Base-by-base conservation (phyloP, 768 basidiomycete species). In the Calocybe gangraenosa region DNA sequence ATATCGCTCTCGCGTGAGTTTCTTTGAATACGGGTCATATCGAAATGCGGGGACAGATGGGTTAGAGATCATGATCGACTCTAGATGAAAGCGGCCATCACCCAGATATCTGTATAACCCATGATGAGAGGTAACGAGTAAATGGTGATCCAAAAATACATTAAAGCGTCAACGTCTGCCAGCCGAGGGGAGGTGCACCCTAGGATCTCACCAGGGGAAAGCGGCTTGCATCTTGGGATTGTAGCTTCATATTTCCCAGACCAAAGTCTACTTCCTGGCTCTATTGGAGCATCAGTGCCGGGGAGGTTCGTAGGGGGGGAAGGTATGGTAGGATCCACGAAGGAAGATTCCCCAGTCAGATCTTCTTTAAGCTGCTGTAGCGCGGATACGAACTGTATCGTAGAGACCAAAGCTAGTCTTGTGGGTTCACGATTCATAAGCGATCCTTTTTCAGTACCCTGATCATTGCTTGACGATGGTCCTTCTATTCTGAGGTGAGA, bases 21-120 rank as follows among this genome's bases (percentile, higher is more conserved):
- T 96, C 65, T 99, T 99, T 17, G 92, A 91, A 64, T 98, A 99
- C 3, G 96, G 96, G 59, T 98, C 96, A 65, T 98, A 99, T 17
- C 96, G 82, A 68, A 96, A 99, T 0, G 96, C 94, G 9, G 96
- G 93, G 14, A 98, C 76, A 22, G 77, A 65, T 0, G 96, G 96
- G 62, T 99, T 99, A n/a, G 93, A 92, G 48, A 99, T 96, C 96
- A 99, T 99, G 62, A 97, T 93, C 11, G 92, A 89, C 65, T 99
- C 96, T 14, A 98, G 77, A 61, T 98, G 96, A 71, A 99, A 99
- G 8, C 96, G 86, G 17, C 96, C 96, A 57, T 99, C 96, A 14
- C 96, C 96, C 20, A 99, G 79, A 63, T 98, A 99, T 56, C 93
- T 96, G 48, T 30, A 38, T 44, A 15, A 30, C 7, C n/a, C 7